Evolutionary conservation across 805 yeast genomes (phyloP), one percentile per base, ranked within the genome.

Genomic region (Kodamaea kakaduensis): DNA sequence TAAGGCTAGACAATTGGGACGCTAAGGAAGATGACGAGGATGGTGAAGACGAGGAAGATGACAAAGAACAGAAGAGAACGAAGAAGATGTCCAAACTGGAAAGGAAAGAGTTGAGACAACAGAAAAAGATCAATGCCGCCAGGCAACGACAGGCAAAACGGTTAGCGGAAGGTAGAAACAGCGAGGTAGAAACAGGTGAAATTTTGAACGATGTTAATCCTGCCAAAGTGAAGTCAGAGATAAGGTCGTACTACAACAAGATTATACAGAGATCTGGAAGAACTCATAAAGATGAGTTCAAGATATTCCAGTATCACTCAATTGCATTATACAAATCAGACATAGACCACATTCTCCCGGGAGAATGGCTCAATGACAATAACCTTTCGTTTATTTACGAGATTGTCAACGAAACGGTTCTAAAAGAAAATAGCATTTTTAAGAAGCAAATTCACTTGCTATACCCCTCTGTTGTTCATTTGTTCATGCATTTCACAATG

Each of bases 291-390:
- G 48, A 39, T 19, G 51, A 50, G 22, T 46, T 49, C 24, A 61
- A 61, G 41, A 45, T 73, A 3, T 51, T 74, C 17, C 77, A 76
- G 41, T 75, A 68, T 46, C 71, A 72, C 36, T 81, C 80, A 42
- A 68, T 78, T 6, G 70, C 82, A 1, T 56, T 82, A 2, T 77
- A 77, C 47, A 64, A 67, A 36, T 74, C 73, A 15, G 93, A 84
- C 50, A 43, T 81, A 7, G 63, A 59, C 29, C 78, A 75, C 45
- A 54, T 84, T 10, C 59, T 66, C 33, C 78, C 80, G 13, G 83
- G 74, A 22, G 81, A 81, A 50, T 84, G 93, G 90, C 59, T 84
- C 19, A 80, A 78, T 47, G 90, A 83, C 49, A 80, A 80, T 47
- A 76, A 81, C 45, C 70, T 84, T 24, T 63, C 82, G 0, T 74